Base-by-base conservation (phyloP, 805 yeast species). In the Saturnispora galanensis region DNA sequence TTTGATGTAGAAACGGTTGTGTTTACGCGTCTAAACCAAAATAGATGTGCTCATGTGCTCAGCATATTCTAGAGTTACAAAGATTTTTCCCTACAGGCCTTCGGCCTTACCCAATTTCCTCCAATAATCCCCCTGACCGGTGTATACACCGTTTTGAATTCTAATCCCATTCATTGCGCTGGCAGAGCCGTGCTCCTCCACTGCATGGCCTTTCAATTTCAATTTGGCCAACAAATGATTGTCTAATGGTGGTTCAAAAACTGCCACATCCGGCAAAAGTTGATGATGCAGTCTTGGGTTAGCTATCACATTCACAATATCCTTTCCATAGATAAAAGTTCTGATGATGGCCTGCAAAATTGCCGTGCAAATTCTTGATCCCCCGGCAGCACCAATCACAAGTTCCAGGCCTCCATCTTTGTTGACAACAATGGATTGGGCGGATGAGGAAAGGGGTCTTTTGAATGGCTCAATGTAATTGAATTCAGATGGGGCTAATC, bases 301-400 rank as follows among this genome's bases (percentile, higher is more conserved):
- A 0, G 95, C 76, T 17, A 89, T 71, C 0, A 87, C 71, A 44
- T 84, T 81, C 17, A 86, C 64, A 4, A 88, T 57, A 1, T 79
- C 70, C 65, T 77, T 58, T 2, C 71, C 62, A 55, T 78, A 75
- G 57, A 76, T 77, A 50, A 80, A 78, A 3, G 68, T 65, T 43
- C 96, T 66, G 1, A 84, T 70, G 13, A 90, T 72, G 0, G 90
- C 88, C 59, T 88, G 93, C 45, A 90, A 73, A 4, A 90, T 77
- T 1, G 94, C 76, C 0, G 96, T 85, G 11, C 84, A 70, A 41
- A 90, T 90, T 45, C 93, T 68, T 6, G 93, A 81, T 0, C 97
- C 97, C 9, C 98, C 98, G 1, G 97, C 94, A 0, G 96, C 93
- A 0, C 97, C 97, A 47, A 90, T 72, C 5, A 83, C 75, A 21